Evolutionary conservation across 176 grass and related monocot genomes (phyloP).

Genomic region (Zoysia pacifica): DNA sequence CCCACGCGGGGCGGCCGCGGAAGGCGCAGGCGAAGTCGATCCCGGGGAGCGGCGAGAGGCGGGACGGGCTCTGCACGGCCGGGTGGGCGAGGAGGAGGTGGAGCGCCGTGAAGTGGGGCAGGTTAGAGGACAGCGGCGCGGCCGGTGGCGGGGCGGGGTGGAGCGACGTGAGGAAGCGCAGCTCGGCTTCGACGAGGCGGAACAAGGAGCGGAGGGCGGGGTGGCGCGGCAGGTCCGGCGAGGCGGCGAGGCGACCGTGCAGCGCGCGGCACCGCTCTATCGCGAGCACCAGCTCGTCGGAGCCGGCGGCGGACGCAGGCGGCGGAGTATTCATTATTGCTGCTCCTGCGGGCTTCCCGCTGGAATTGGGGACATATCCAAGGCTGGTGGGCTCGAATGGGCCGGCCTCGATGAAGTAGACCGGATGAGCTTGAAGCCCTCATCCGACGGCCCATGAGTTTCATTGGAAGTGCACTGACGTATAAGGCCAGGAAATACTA

Average conservation of each 20-base stretch:
- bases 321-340: conserved; percentile 39
- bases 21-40: conserved; percentile 79
- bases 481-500: conserved; percentile 31
- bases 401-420: background rate
- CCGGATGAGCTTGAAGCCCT: background rate
- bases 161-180: conserved; percentile 57
- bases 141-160: background rate
- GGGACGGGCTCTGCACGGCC: conserved; percentile 57
- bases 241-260: conserved; percentile 41
- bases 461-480: background rate
- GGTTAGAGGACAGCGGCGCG: conserved; percentile 74
- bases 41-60: conserved; percentile 47
- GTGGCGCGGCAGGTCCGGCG: conserved; percentile 36
- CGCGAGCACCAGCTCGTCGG: conserved; percentile 37
- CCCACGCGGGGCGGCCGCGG: conserved; percentile 59
- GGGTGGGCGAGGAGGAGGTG: conserved; percentile 78
- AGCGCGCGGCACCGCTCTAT: conserved; percentile 51
- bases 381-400: background rate
- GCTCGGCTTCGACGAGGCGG: conserved; percentile 70
- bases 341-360: background rate
- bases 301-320: background rate
- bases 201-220: conserved; percentile 47
- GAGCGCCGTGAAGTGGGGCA: conserved; percentile 66
- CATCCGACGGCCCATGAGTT: background rate
- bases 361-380: background rate